Evolutionary conservation across 2,329 filamentous ascomycete species (phyloP), one percentile per base, ranked within the genome.

Genomic region (Sarocladium strictum): DNA sequence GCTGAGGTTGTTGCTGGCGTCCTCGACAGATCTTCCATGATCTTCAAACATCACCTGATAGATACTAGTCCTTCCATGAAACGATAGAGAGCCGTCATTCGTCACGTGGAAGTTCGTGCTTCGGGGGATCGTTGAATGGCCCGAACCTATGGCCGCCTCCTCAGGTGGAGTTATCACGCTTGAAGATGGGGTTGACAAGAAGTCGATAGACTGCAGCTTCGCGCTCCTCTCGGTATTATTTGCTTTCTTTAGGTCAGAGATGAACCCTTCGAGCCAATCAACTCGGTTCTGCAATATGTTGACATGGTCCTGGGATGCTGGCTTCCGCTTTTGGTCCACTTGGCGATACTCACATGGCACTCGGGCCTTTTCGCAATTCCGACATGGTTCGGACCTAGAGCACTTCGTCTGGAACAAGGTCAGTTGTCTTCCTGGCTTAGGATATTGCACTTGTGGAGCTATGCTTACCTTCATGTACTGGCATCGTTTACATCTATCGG

Each of bases 41-140:
- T 53, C 53, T 6, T 50, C 55, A 2, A 55, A 55, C 45, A 55
- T 45, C 14, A 54, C 56, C 5, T 58, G 59, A 35, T 64, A 65
- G 9, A 67, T 66, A 29, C 64, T 66, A 3, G 61, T 63, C 2
- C 59, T 57, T 3, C 62, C 61, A 26, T 61, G 58, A 24, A 56
- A 61, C 26, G 57, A 50, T 12, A 63, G 14, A 14, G 23, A 40
- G 10, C 52, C 52, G 11, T 45, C 32, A 7, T 38, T 38, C 12
- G 37, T 52, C 3, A 41, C 17, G 14, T 49, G 17, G 19, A 51
- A 26, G 12, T 26, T 26, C 9, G 35, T 52, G 15, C n/a, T 21
- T 14, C 32, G 23, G 21, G n/a, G n/a, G n/a, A n/a, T n/a, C n/a
- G n/a, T n/a, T n/a, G n/a, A n/a, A n/a, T n/a, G n/a, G n/a, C n/a